Evolutionary conservation across 1,139 yeast genomes (phyloP).

Genomic region (Hemisphaericaspora subhashii): DNA sequence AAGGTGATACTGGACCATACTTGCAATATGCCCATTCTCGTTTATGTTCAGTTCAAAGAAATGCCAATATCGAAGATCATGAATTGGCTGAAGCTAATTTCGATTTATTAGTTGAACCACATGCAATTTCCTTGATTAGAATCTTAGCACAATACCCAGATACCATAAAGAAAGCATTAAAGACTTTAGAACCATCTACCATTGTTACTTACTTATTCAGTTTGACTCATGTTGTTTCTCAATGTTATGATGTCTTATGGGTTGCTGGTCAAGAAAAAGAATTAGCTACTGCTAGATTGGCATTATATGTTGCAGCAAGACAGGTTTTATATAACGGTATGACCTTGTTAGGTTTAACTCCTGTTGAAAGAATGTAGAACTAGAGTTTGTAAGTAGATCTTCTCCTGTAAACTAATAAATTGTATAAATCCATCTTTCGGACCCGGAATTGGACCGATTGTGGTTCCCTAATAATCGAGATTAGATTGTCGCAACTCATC

Average conservation of each 20-base stretch:
- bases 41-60: conserved; percentile 91
- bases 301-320: conserved; percentile 87
- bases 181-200: conserved; percentile 91
- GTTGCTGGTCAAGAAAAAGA: conserved; percentile 94
- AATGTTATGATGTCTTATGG: conserved; percentile 94
- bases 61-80: conserved; percentile 54
- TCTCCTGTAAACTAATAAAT: no score
- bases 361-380: conserved; percentile 92
- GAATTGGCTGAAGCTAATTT: conserved; percentile 61
- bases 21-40: conserved; percentile 98
- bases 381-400: not conserved
- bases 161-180: conserved; percentile 76
- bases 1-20: conserved; percentile 99
- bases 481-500: no score
- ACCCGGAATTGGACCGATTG: no score
- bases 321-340: conserved; percentile 91
- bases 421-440: no score
- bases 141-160: conserved; percentile 91
- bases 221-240: conserved; percentile 90
- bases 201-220: conserved; percentile 91
- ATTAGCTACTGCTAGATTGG: conserved; percentile 88
- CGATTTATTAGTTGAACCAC: conserved; percentile 71
- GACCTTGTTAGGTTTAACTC: conserved; percentile 88
- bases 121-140: conserved; percentile 73
- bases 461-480: no score